Conservation (phyloP, 169 alveolate species). For the Plasmodium inui region DNA sequence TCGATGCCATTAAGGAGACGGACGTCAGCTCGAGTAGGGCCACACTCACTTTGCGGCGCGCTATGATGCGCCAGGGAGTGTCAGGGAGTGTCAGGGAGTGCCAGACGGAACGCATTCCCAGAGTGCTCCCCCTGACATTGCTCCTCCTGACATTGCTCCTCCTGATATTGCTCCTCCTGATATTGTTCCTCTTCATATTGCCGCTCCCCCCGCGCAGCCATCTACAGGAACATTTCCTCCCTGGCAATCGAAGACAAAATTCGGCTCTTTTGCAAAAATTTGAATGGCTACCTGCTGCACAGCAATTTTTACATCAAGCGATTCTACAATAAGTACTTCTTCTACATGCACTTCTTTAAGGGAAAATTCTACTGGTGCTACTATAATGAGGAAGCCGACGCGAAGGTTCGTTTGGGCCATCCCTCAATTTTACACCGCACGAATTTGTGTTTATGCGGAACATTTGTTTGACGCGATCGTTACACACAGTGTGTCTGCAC, state of each 20-base stretch:
- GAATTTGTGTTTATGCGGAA: background rate
- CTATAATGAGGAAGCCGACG: slow-evolving; percentile 63
- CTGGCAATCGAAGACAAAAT: slow-evolving; percentile 55
- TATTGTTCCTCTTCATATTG: background rate
- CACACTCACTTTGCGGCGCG: background rate
- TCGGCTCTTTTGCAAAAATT: slow-evolving; percentile 47
- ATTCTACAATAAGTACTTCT: slow-evolving; percentile 48
- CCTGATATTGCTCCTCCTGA: background rate
- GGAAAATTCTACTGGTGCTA: slow-evolving; percentile 72
- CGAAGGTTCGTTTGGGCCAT: slow-evolving; percentile 8
- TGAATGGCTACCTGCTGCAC: slow-evolving; percentile 49
- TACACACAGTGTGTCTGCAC: background rate
- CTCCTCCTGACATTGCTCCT: background rate
- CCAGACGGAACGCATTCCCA: background rate
- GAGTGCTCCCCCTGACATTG: background rate
- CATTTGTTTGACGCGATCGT: background rate
- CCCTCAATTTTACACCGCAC: background rate
- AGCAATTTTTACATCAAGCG: slow-evolving; percentile 59
- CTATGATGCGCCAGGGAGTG: background rate
- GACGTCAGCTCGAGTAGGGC: slow-evolving; percentile 48
- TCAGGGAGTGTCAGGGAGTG: background rate
- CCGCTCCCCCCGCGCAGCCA: slow-evolving; percentile 9
- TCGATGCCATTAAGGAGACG: slow-evolving; percentile 54
- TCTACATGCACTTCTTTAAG: slow-evolving; percentile 54
- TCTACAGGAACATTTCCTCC: slow-evolving; percentile 48